These are phyloP conservation scores for Leishmania guyanensis DNA, from an alignment of 208 protist genomes.

Conservation along the genomic window DNA sequence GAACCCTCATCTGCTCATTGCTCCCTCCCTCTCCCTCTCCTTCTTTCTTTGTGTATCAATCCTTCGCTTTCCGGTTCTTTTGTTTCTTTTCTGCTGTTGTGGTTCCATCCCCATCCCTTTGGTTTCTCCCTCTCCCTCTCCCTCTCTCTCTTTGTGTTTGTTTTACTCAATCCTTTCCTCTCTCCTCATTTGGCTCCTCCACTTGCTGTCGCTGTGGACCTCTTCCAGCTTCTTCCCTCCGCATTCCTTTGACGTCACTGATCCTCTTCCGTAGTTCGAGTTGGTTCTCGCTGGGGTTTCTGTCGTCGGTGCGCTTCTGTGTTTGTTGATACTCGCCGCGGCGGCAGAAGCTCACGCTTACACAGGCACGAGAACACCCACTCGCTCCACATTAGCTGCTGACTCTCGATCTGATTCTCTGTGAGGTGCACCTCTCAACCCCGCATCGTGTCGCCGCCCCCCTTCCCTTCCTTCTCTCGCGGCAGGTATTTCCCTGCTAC, in stretches of 20 bases:
- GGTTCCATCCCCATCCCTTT: not conserved
- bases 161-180: not conserved
- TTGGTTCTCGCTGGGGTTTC: not conserved
- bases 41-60: not conserved
- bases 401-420: not conserved
- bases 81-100: not conserved
- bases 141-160: constrained; percentile 2
- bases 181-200: not conserved
- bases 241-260: not conserved
- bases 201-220: not conserved
- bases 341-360: not conserved
- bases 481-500: not conserved
- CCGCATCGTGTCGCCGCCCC: not conserved
- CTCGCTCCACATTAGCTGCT: not conserved
- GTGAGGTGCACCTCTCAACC: not conserved
- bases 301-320: not conserved
- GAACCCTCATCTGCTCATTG: not conserved
- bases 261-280: not conserved
- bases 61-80: not conserved
- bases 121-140: constrained; percentile 11
- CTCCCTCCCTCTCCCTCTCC: not conserved
- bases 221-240: too few species aligned
- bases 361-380: not conserved
- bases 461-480: not conserved
- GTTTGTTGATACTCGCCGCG: not conserved